phyloP scores from a whole-genome alignment of 2,329 filamentous ascomycete species.

The Pseudocercospora fijiensis region DNA sequence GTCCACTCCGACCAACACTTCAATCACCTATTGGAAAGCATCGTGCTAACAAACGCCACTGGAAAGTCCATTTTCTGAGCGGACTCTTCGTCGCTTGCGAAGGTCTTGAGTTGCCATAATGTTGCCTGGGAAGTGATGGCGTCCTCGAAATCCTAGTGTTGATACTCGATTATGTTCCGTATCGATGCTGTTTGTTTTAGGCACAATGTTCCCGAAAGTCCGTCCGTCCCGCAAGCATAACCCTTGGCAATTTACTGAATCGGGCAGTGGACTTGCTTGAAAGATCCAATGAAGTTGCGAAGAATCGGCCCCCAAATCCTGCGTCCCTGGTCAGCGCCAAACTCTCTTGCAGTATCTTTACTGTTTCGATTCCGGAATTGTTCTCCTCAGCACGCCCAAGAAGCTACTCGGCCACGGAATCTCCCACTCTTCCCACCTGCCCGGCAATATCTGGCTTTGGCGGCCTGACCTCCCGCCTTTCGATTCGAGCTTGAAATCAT shows the following conservation, averaged over 20 bases:
- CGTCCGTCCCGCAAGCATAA: neutral
- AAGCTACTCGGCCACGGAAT: neutral
- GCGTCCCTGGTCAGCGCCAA: no score
- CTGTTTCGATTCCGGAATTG: neutral
- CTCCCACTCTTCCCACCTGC: neutral
- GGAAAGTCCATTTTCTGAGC: neutral
- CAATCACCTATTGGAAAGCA: neutral
- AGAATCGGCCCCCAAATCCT: neutral
- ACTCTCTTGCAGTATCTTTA: no score
- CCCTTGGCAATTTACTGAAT: neutral
- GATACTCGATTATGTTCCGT: no score
- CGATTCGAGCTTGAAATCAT: constrained; percentile 7
- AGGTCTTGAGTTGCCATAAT: neutral
- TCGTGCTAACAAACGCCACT: neutral
- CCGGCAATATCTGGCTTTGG: neutral
- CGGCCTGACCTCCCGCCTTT: neutral
- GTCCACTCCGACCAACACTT: neutral
- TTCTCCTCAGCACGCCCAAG: neutral
- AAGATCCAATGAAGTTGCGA: neutral
- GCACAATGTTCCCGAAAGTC: neutral
- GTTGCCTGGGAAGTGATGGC: neutral
- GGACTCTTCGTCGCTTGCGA: neutral
- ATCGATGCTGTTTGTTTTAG: neutral
- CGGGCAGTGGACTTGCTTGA: neutral
- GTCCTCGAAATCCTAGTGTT: neutral